Evolutionary conservation across 306 rosid genomes (phyloP).

Genomic region (Citrullus mucosospermus): DNA sequence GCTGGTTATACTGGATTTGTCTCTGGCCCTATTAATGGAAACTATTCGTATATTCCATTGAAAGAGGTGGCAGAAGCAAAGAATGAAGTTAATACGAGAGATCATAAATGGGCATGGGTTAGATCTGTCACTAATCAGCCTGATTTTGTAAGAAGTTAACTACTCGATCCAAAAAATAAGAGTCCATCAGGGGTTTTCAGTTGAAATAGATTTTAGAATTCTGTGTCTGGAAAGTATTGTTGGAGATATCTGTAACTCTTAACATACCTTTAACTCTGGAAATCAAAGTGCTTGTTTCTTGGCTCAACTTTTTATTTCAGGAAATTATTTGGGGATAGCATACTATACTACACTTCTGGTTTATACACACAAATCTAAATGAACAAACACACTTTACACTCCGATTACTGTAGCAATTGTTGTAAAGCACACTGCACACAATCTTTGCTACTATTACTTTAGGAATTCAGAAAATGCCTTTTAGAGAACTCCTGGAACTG

Average conservation of each 20-base stretch:
- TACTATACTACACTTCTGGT: neutral
- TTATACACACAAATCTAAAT: neutral
- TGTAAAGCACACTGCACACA: neutral
- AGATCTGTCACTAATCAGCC: slow-evolving; percentile 82
- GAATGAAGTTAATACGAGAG: slow-evolving; percentile 42
- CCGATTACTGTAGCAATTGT: neutral
- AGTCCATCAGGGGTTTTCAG: neutral
- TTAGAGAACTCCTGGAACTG: neutral
- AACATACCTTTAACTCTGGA: neutral
- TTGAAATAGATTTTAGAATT: neutral
- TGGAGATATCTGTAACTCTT: neutral
- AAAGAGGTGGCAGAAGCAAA: slow-evolving; percentile 59
- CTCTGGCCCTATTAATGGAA: slow-evolving; percentile 57
- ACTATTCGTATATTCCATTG: slow-evolving; percentile 66
- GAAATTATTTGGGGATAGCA: neutral
- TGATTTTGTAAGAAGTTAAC: slow-evolving; percentile 36
- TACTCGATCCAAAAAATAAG: neutral
- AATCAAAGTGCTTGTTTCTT: neutral
- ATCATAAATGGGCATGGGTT: slow-evolving; percentile 90
- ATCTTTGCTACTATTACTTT: neutral
- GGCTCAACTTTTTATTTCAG: neutral
- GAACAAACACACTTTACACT: neutral
- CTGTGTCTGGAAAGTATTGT: neutral
- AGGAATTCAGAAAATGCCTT: neutral
- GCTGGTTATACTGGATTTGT: slow-evolving; percentile 86